These are phyloP conservation scores for Pestalotiopsis sp. DNA, from an alignment of 2,329 filamentous ascomycete species.

Conservation along the genomic window DNA sequence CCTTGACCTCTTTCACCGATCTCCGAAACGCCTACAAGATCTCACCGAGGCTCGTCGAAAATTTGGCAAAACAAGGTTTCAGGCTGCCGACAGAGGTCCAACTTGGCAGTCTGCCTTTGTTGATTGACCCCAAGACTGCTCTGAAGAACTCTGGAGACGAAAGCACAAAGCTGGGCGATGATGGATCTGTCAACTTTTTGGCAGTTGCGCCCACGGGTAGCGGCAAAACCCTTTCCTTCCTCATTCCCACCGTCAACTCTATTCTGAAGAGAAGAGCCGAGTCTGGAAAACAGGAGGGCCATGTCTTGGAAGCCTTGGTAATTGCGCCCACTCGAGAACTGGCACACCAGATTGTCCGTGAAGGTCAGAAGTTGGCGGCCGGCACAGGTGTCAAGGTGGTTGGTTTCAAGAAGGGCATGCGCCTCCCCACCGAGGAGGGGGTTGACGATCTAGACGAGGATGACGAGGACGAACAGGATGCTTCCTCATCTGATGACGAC, in stretches of 20 bases:
- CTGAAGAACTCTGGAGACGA: constrained; percentile 37
- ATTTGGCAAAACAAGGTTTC: constrained; percentile 84
- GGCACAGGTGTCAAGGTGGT: constrained; percentile 80
- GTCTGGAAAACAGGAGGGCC: constrained; percentile 41
- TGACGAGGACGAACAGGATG: neutral
- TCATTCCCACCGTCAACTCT: constrained; percentile 82
- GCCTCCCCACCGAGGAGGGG: constrained; percentile 52
- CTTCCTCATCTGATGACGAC: constrained; percentile 20
- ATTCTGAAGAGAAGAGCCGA: constrained; percentile 62
- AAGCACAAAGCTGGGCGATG: constrained; percentile 30
- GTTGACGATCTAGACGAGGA: constrained; percentile 27
- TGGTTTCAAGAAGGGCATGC: constrained; percentile 85
- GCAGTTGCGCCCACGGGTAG: constrained; percentile 93
- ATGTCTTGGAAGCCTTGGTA: constrained; percentile 67
- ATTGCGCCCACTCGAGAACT: constrained; percentile 80
- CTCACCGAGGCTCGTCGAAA: constrained; percentile 72
- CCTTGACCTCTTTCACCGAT: constrained; percentile 75
- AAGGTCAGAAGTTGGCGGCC: constrained; percentile 78
- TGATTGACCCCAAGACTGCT: constrained; percentile 62
- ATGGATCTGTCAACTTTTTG: constrained; percentile 68
- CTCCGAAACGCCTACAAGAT: constrained; percentile 73
- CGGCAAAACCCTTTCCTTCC: constrained; percentile 91
- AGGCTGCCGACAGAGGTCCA: constrained; percentile 91
- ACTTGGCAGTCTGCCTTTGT: constrained; percentile 78
- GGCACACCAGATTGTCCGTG: constrained; percentile 78